Evolutionary conservation across 257 asterid species (phyloP), one percentile per base, ranked within the genome.

Genomic region (Solanum etuberosum): DNA sequence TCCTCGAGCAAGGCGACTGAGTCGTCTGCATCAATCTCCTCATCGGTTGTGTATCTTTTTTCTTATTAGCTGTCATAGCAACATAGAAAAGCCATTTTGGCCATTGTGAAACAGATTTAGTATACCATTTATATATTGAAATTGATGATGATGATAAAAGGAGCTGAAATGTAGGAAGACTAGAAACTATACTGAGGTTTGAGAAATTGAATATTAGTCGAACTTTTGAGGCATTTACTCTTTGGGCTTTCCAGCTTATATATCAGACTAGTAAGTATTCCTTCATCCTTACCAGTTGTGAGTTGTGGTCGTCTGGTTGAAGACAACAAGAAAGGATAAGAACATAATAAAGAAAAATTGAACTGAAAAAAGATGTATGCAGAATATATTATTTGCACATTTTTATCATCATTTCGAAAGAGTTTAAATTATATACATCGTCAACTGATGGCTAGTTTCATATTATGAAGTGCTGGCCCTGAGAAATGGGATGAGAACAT

Each of bases 61-160:
- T 78, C 42, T 80, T 29, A 23, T 18, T 46, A 46, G 40, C 42
- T 18, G 85, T 80, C 85, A 16, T 80, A 80, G 85, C 40, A 80
- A 46, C 29, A 80, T 46, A 80, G 85, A 16, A 48, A 46, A 80
- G 15, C 63, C 67, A 80, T 46, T 29, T 80, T 80, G 38, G 63
- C 35, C 84, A 15, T 78, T 78, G 65, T 43, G 42, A 46, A 5
- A 29, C 85, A 80, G 54, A 80, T 27, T 80, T 80, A 38, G 29
- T 29, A 80, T 46, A 46, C 67, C 42, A 80, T 80, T 80, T 6
- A 27, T 80, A 46, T 21, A 9, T 67, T 80, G 67, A 80, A 9
- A 80, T 80, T 80, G 85, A 46, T 46, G 85, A 80, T 80, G 84
- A 78, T 78, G 83, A 77, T 42, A 25, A 78, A 78, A 78, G 84